Conservation (phyloP, 2,329 filamentous ascomycete genomes). For the Penicillium sp. region DNA sequence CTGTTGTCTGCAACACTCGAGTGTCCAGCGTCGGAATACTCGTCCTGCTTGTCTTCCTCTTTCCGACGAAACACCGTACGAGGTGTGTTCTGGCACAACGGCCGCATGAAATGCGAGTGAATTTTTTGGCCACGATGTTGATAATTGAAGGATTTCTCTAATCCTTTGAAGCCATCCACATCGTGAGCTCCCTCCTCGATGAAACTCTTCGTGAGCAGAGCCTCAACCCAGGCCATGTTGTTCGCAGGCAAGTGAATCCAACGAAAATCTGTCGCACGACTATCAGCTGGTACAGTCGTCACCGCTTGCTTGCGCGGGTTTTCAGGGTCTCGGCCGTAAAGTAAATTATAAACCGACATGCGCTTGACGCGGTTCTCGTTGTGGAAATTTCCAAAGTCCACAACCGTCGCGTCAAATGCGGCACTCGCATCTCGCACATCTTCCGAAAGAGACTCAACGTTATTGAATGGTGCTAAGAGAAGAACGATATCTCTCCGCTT, state of each 20-base stretch:
- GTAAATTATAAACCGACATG: conserved; percentile 55
- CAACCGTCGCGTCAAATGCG: conserved; percentile 57
- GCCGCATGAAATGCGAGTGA: conserved; percentile 67
- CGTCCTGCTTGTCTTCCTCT: conserved; percentile 38
- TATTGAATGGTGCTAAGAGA: conserved; percentile 42
- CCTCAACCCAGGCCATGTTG: conserved; percentile 64
- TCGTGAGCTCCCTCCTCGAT: conserved; percentile 67
- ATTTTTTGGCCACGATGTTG: conserved; percentile 63
- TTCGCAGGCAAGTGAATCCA: conserved; percentile 61
- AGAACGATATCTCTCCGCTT: conserved; percentile 42
- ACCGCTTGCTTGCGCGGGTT: conserved; percentile 52
- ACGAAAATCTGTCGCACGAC: conserved; percentile 54
- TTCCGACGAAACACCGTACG: conserved; percentile 30
- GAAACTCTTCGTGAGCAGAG: conserved; percentile 66
- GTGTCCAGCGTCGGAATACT: conserved; percentile 23
- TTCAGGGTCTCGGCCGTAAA: conserved; percentile 56
- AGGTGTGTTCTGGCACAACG: conserved; percentile 58
- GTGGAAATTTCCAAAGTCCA: conserved; percentile 56
- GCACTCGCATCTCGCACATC: conserved; percentile 52
- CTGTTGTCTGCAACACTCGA: conserved; percentile 16
- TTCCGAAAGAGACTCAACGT: conserved; percentile 39
- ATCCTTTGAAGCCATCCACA: conserved; percentile 65
- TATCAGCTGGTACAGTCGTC: conserved; percentile 51
- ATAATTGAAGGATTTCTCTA: conserved; percentile 65
- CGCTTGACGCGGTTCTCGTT: conserved; percentile 52